These are phyloP conservation scores for Colletotrichum sp. DNA, from an alignment of 2,329 filamentous ascomycete genomes.

Conservation along the genomic window DNA sequence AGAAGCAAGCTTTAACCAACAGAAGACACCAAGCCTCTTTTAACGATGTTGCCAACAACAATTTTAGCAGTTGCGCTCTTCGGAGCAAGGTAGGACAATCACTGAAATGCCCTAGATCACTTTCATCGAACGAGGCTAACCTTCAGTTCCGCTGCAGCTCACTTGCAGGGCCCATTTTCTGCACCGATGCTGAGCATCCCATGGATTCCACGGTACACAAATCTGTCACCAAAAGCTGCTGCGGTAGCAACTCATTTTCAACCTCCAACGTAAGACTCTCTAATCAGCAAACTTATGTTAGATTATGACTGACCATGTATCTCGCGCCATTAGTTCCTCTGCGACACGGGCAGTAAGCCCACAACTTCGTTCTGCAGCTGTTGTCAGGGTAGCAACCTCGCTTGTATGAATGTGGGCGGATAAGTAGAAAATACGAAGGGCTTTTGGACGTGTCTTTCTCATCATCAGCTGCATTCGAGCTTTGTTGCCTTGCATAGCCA, in stretches of 20 bases:
- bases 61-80: background rate
- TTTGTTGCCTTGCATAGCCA: background rate
- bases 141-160: background rate
- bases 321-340: background rate
- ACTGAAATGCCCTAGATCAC: rapidly evolving
- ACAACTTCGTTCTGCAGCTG: background rate
- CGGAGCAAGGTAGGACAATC: background rate
- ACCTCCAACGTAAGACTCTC: background rate
- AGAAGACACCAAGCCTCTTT: background rate
- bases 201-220: background rate
- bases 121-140: background rate
- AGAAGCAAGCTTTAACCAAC: background rate
- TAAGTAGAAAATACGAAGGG: rapidly evolving
- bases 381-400: background rate
- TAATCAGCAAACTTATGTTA: background rate
- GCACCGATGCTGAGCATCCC: background rate
- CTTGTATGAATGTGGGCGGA: background rate
- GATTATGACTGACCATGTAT: background rate
- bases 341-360: background rate
- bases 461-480: background rate
- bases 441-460: background rate
- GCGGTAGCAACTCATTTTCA: background rate
- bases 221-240: background rate
- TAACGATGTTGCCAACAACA: background rate
- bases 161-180: background rate